Base-by-base conservation (phyloP, 805 yeast genomes). In the Ogataea kodamae region DNA sequence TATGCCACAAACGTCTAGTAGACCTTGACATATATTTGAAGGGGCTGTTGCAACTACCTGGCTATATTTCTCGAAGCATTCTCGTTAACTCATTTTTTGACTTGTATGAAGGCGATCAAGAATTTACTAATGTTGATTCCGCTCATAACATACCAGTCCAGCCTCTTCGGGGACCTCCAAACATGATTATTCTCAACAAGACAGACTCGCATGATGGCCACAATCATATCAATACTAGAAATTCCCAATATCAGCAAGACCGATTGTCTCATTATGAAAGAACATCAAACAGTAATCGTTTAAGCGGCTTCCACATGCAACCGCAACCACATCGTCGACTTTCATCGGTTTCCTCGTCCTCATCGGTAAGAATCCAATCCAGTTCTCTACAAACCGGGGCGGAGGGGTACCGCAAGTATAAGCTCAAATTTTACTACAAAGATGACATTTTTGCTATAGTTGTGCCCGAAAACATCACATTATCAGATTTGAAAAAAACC, bases 381-480 rank as follows among this genome's bases (percentile, higher is more conserved):
- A 37, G 24, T 25, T 25, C 39, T 4, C 9, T 23, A 7, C 9
- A 17, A 22, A 32, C 18, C 14, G 18, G 18, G 6, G 17, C 22
- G 5, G 27, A 52, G 49, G 13, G 40, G 33, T 34, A 52, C 25
- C 25, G 57, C 32, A 75, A 74, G 48, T 61, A 67, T 12, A 84
- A 84, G 55, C 73, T 83, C 32, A 84, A 84, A 55, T 81, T 84
- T 50, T 84, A 79, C 54, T 82, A 76, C 50, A 79, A 78, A 39
- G 92, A 82, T 49, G 95, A 84, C 52, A 84, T 84, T 10, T 84
- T 83, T 64, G 92, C 87, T 1, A 65, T 84, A 16, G 49, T 49
- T 8, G 56, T 61, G n/a, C 40, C 51, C 3, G 48, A 48, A 3
- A 46, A 46, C 22, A 43, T 50, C 9, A 36, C 46, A 2, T 33